phyloP scores from a whole-genome alignment of 768 basidiomycete genomes.

The Phaeotremella fagi region DNA sequence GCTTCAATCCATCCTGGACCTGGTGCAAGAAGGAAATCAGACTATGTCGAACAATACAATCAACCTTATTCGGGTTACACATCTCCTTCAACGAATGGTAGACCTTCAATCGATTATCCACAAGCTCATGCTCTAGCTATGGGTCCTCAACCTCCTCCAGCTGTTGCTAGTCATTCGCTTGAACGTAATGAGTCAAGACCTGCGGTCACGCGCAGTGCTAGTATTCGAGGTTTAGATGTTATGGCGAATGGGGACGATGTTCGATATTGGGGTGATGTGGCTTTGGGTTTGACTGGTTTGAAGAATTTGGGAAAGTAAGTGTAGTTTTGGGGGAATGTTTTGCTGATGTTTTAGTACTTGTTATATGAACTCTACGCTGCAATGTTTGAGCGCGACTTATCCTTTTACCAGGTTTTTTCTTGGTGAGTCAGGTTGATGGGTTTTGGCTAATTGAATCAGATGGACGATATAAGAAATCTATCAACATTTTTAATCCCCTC shows the following conservation, averaged over 20 bases:
- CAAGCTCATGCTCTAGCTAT: constrained; percentile 52
- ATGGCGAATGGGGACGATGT: constrained; percentile 69
- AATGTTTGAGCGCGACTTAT: constrained; percentile 89
- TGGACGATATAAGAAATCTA: constrained; percentile 47
- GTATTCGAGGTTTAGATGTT: constrained; percentile 40
- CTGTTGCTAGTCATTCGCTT: constrained; percentile 62
- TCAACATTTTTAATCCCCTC: constrained; percentile 79
- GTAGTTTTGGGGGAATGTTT: neutral
- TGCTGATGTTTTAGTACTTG: constrained; percentile 65
- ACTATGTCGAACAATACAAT: constrained; percentile 74
- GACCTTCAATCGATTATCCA: constrained; percentile 73
- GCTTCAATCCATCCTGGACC: constrained; percentile 78
- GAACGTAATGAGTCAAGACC: constrained; percentile 72
- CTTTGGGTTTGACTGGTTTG: constrained; percentile 74
- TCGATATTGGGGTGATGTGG: constrained; percentile 73
- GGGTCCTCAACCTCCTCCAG: constrained; percentile 68
- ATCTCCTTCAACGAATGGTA: constrained; percentile 51
- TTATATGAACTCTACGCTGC: constrained; percentile 98
- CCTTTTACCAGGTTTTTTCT: constrained; percentile 91
- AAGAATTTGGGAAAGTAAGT: constrained; percentile 67
- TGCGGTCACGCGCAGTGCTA: constrained; percentile 30
- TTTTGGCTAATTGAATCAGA: constrained; percentile 34
- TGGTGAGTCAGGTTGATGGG: constrained; percentile 55
- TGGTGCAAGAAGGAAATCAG: constrained; percentile 65
- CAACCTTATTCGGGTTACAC: constrained; percentile 46